Evolutionary conservation across 2,329 filamentous ascomycete species (phyloP), one percentile per base, ranked within the genome.

Genomic region (Ophiocordyceps sinensis): DNA sequence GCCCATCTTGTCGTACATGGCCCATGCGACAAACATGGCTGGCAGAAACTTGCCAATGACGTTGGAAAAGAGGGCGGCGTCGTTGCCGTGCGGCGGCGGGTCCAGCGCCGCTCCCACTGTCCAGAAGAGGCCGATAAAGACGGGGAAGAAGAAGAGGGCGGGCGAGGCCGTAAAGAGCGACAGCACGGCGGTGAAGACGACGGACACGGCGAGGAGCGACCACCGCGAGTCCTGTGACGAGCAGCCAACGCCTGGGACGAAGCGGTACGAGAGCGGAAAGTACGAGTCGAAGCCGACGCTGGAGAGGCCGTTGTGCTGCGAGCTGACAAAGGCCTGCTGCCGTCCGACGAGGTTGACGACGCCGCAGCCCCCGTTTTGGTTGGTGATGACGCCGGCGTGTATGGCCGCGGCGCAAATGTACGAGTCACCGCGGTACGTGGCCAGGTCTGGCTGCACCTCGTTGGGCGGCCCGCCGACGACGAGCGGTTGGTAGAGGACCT

Each of bases 71-170:
- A 95, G 70, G 9, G 72, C 75, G 15, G 83, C 69, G 41, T 87
- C 75, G 32, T 79, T 70, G 2, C 68, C 67, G 44, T 82, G 70
- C 21, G 71, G 71, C 0, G 91, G 89, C 2, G 87, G 82, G 55
- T 98, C 89, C 1, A 86, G 87, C 10, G 86, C 89, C 51, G 96
- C 73, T 7, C 85, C 88, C 14, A 94, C 84, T 47, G 94, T 87
- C 65, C 84, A 85, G 62, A 94, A 96, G 31, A 94, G 67, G 51
- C 82, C 83, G 40, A 79, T 69, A 51, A 95, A 96, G 30, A 78
- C 70, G 39, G 79, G 79, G 58, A 85, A 86, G 69, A 93, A 95
- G 63, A 96, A 91, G 2, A 89, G 69, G 1, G 75, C 70, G 0
- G 88, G 77, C 0, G 81, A 85, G 1, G 79, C 77, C 2, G 85